These are phyloP conservation scores for Ceratocystis variospora DNA, from an alignment of 2,329 filamentous ascomycete species.

Conservation along the genomic window DNA sequence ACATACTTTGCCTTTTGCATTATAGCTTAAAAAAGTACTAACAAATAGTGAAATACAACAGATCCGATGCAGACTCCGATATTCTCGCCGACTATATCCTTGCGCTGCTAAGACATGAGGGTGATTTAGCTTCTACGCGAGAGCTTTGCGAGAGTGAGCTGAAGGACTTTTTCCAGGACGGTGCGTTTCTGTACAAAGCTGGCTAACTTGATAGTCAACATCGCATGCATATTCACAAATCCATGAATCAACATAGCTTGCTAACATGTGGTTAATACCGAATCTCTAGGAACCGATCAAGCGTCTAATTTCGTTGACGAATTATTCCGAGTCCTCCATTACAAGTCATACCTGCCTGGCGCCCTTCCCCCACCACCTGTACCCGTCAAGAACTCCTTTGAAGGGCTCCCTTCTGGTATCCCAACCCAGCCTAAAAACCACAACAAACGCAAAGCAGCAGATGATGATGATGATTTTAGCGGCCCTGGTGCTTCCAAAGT, in stretches of 20 bases:
- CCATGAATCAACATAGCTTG: neutral
- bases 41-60: constrained; percentile 25
- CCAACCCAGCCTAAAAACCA: constrained; percentile 15
- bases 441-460: constrained; percentile 9
- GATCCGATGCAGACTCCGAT: constrained; percentile 66
- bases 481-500: constrained; percentile 7
- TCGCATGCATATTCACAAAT: neutral
- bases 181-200: constrained; percentile 23
- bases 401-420: neutral
- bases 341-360: constrained; percentile 41
- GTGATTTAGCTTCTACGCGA: constrained; percentile 48
- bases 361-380: constrained; percentile 27
- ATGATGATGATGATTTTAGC: neutral
- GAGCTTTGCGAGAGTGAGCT: constrained; percentile 58
- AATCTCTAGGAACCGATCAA: neutral
- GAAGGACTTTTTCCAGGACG: constrained; percentile 59
- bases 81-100: constrained; percentile 77
- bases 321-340: constrained; percentile 45
- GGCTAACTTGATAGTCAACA: constrained; percentile 29
- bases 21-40: constrained; percentile 3
- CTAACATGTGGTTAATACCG: constrained; percentile 13
- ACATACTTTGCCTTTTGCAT: neutral
- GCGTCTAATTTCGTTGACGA: constrained; percentile 33
- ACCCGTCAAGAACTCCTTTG: neutral
- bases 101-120: constrained; percentile 52